Evolutionary conservation across 164 flowering plant genomes (phyloP), one percentile per base, ranked within the genome.

Genomic region (Vitis riparia): DNA sequence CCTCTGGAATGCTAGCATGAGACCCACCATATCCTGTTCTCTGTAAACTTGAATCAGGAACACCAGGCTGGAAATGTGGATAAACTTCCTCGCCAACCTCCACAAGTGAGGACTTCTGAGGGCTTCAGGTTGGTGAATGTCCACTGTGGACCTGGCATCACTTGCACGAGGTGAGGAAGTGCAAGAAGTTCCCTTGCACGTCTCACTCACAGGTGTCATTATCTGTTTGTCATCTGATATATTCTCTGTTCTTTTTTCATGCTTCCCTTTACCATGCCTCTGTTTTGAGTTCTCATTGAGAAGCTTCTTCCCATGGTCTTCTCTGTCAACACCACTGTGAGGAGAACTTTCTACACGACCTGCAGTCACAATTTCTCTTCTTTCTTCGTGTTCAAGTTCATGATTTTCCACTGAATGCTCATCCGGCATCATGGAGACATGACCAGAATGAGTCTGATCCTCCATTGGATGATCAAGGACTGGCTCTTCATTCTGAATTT

Each of bases 1-100:
- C 80, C 72, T 68, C 76, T n/a, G 30, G 50, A 44, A 59, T 13
- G 62, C 73, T 70, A 19, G 63, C 7, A 51, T 11, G 68, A 29
- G 30, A 30, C 32, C 72, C 69, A 29, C 72, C 71, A 59, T 73
- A 70, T n/a, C 67, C 67, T 17, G 69, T 60, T 53, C 70, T 72
- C 17, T 68, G 73, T 11, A 19, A 30, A 62, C 47, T 58, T 13
- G 78, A 66, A 15, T 50, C 69, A 16, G 80, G 12, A 16, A 52
- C 29, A 51, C 16, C 51, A 23, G 57, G 70, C 60, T 63, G 72
- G 15, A 47, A 55, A 68, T 51, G 58, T 56, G 16, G 74, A 61
- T 15, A 51, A n/a, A 27, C 9, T 27, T 69, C 71, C 49, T 69
- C 76, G 19, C 60, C 67, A 13, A 32, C 47, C 15, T 59, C 74